phyloP scores from a whole-genome alignment of 2,329 filamentous ascomycete species.

The Colletotrichum tamarilloi region DNA sequence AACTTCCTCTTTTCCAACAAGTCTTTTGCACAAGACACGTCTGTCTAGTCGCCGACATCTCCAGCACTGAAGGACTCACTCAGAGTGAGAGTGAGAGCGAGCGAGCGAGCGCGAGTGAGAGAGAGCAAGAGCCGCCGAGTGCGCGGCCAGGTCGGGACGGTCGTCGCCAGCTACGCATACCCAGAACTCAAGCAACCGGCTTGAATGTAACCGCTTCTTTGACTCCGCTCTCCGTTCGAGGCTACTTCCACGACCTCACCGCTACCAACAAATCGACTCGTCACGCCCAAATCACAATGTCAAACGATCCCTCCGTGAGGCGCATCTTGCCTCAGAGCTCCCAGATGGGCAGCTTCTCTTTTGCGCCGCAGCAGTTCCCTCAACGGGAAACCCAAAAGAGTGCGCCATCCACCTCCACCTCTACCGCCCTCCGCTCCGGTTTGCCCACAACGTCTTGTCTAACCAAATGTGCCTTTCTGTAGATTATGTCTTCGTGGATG shows the following conservation, averaged over 20 bases:
- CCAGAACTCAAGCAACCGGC: conserved; percentile 2
- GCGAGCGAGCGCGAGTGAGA: background rate
- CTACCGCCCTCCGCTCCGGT: conserved; percentile 2
- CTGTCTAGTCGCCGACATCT: conserved; percentile 3
- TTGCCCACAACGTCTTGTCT: conserved; percentile 37
- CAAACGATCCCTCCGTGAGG: conserved; percentile 70
- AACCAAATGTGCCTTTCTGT: conserved; percentile 42
- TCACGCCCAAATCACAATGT: conserved; percentile 57
- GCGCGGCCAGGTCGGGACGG: conserved; percentile 19
- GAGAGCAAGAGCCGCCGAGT: conserved; percentile 20
- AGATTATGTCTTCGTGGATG: conserved; percentile 99
- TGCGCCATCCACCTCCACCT: conserved; percentile 56
- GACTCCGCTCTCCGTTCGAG: conserved; percentile 29
- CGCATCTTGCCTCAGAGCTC: conserved; percentile 74
- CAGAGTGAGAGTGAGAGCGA: background rate
- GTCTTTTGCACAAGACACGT: conserved; percentile 12
- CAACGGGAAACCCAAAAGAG: conserved; percentile 84
- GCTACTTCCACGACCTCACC: conserved; percentile 33
- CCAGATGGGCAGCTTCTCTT: conserved; percentile 81
- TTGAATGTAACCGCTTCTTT: conserved; percentile 34
- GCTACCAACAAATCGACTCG: conserved; percentile 17
- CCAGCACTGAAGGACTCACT: background rate
- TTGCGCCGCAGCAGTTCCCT: conserved; percentile 70
- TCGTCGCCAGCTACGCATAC: conserved; percentile 19
- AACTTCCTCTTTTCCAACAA: conserved; percentile 25